Evolutionary conservation across 768 basidiomycete genomes (phyloP).

Genomic region (Hygrophorus pudorinus): DNA sequence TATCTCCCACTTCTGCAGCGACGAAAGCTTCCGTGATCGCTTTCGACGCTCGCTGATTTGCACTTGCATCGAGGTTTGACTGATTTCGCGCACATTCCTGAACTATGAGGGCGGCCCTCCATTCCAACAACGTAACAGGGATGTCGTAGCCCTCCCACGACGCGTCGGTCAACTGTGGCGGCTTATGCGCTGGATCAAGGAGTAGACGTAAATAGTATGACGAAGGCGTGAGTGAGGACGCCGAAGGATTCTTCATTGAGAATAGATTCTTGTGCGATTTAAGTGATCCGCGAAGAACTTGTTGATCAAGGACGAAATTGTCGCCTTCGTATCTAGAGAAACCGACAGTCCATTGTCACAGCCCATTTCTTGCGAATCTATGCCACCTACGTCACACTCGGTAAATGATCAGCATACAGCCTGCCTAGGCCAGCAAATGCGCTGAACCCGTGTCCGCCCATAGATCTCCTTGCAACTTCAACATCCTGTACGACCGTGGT

Average conservation of each 20-base stretch:
- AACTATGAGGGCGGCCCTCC: slow-evolving; percentile 56
- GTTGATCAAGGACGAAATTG: slow-evolving; percentile 67
- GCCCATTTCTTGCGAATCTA: background rate
- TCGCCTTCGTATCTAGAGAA: slow-evolving; percentile 60
- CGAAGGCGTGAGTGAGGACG: slow-evolving; percentile 33
- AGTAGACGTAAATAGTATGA: slow-evolving; percentile 50
- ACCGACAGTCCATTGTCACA: slow-evolving; percentile 1
- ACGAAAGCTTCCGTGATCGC: slow-evolving; percentile 66
- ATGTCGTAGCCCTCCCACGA: slow-evolving; percentile 30
- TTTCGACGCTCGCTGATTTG: slow-evolving; percentile 46
- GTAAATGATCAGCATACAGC: slow-evolving; percentile 56
- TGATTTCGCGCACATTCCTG: slow-evolving; percentile 29
- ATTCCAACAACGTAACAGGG: slow-evolving; percentile 44
- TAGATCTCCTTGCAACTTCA: slow-evolving; percentile 55
- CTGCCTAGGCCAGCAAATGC: slow-evolving; percentile 56
- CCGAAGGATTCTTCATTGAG: slow-evolving; percentile 16
- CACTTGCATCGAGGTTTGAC: slow-evolving; percentile 40
- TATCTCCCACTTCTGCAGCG: slow-evolving; percentile 40
- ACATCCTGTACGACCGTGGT: slow-evolving; percentile 44
- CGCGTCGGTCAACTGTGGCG: slow-evolving; percentile 12
- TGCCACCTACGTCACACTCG: slow-evolving; percentile 46
- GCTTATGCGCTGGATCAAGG: slow-evolving; percentile 11
- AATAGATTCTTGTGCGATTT: slow-evolving; percentile 40
- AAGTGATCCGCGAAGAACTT: slow-evolving; percentile 62
- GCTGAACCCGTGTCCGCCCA: slow-evolving; percentile 76